Base-by-base conservation (phyloP, 768 basidiomycete species). In the Boletus rufocinnamomeus region DNA sequence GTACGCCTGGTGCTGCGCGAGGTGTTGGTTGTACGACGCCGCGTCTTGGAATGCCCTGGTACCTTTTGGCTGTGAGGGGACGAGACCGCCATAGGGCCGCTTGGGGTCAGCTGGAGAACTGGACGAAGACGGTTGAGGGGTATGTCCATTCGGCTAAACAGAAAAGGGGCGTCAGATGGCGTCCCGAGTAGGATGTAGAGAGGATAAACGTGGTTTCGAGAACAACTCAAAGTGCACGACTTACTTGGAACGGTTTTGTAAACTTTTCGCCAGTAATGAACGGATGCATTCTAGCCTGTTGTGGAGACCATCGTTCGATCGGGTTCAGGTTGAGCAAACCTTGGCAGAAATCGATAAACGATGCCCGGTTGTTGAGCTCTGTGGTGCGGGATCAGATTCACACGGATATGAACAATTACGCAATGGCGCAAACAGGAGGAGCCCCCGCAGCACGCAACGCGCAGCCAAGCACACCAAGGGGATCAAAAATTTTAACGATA, bases 241-340 rank as follows among this genome's bases (percentile, higher is more conserved):
- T 70, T 75, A 91, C 92, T 70, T 85, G 82, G 75, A 89, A 94
- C 7, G 92, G 88, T 68, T 91, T 92, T 7, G 85, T 87, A 69
- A 89, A 97, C 70, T 95, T 95, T 75, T 98, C 97, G 52, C 96
- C 96, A 6, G 95, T 97, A 65, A 99, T 97, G 76, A 98, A 99
- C 2, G 97, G 97, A 73, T 99, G 97, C 68, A 91, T 77, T 50
- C 89, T 82, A 40, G 97, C 97, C 74, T 99, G 95, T 69, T 97
- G 94, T 27, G 97, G 96, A 13, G 95, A 89, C 97, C 97, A 99
- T 55, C 97, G 83, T 58, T 93, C 90, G 55, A 96, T 86, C 19
- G 97, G 96, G 69, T 98, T 94, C 76, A 99, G 77, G 71, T 97
- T 89, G 60, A 99, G 80, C 23, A 98, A 80, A 35, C 97, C 97